phyloP scores from a whole-genome alignment of 148 eudicot genomes.

The Oxyria digyna region DNA sequence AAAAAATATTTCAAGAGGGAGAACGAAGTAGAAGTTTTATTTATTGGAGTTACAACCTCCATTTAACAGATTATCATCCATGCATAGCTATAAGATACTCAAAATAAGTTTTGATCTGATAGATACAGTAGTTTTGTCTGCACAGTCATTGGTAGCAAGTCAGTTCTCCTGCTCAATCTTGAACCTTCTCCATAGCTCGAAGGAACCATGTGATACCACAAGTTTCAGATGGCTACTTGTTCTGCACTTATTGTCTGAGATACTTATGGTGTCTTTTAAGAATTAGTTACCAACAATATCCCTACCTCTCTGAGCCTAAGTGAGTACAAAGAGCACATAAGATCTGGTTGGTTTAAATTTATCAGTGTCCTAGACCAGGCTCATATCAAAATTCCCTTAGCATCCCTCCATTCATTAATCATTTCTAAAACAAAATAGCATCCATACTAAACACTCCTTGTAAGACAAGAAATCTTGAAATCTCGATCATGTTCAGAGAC shows the following conservation, averaged over 20 bases:
- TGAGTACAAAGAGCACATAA: no score
- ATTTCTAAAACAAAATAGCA: background rate
- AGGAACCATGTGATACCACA: background rate
- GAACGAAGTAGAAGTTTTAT: no score
- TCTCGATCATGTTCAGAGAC: background rate
- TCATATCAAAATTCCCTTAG: background rate
- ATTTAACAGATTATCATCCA: no score
- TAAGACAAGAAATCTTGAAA: background rate
- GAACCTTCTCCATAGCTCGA: no score
- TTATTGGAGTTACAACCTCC: background rate
- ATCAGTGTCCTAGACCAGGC: background rate
- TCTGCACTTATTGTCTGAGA: no score
- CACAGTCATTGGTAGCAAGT: background rate
- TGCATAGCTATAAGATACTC: background rate
- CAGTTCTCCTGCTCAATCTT: background rate
- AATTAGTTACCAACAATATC: no score
- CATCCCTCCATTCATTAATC: no score
- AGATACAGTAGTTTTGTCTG: background rate
- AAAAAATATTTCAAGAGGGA: no score
- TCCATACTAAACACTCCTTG: background rate
- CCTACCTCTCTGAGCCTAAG: no score
- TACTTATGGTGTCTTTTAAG: no score
- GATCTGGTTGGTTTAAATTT: no score
- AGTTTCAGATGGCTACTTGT: background rate
- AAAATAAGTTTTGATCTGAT: background rate